Conservation (phyloP, 73 alveolate species). For the Effrenium voratum region DNA sequence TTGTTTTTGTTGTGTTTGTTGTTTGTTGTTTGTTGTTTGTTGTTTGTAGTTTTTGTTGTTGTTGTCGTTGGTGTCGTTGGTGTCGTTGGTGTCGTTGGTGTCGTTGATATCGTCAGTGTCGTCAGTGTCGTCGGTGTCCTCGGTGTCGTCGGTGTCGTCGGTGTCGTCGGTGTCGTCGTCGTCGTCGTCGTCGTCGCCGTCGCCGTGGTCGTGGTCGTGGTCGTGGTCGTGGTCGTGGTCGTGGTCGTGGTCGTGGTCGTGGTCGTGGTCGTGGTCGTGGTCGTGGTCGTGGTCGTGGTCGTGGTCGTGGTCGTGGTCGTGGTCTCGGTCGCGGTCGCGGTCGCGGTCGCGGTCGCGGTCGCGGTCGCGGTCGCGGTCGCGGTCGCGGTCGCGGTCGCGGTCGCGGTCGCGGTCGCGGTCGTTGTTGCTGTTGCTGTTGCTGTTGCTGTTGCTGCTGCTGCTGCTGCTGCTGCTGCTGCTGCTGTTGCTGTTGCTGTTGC, state of each 20-base stretch:
- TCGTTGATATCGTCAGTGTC: background rate
- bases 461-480: background rate
- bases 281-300: too few species aligned
- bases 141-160: background rate
- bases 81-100: background rate
- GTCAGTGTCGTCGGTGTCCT: too few species aligned
- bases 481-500: background rate
- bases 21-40: background rate
- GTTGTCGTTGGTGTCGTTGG: too few species aligned
- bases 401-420: too few species aligned
- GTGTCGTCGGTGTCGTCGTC: too few species aligned
- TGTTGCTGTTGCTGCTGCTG: background rate
- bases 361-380: too few species aligned
- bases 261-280: too few species aligned
- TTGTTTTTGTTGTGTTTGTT: background rate
- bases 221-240: too few species aligned
- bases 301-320: too few species aligned
- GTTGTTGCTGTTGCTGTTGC: background rate
- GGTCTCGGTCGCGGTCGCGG: background rate
- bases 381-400: too few species aligned
- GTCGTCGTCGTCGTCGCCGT: too few species aligned
- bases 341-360: background rate
- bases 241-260: too few species aligned
- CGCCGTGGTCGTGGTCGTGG: background rate
- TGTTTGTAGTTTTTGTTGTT: background rate